Evolutionary conservation across 768 basidiomycete species (phyloP).

Genomic region (Tremella fuciformis): DNA sequence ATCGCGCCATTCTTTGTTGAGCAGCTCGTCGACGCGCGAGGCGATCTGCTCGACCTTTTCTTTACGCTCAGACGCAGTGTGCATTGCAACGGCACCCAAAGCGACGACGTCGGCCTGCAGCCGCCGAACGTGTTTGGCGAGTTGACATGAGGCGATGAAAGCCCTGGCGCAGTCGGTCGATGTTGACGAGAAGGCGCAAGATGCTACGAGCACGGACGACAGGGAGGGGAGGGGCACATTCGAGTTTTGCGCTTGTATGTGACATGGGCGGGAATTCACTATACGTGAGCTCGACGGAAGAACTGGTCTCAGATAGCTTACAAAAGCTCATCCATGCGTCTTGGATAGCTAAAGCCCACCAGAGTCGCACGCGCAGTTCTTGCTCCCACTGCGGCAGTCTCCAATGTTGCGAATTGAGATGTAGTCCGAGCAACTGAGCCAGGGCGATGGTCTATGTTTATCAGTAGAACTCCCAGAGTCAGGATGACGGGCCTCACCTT

Average conservation of each 20-base stretch:
- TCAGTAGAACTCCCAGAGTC: not conserved
- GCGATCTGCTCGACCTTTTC: conserved; percentile 18
- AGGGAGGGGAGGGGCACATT: conserved; percentile 21
- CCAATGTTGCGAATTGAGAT: conserved; percentile 22
- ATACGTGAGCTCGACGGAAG: not conserved
- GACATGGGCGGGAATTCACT: conserved; percentile 29
- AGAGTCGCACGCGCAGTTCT: conserved; percentile 20
- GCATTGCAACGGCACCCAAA: conserved; percentile 14
- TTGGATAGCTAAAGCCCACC: conserved; percentile 27
- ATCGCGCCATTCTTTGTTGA: conserved; percentile 16
- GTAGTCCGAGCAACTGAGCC: conserved; percentile 27
- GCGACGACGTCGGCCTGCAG: conserved; percentile 26
- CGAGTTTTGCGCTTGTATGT: conserved; percentile 24
- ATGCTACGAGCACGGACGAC: conserved; percentile 19
- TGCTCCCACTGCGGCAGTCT: conserved; percentile 25
- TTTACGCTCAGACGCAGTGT: conserved; percentile 8
- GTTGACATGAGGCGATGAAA: conserved; percentile 26
- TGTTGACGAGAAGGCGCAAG: conserved; percentile 18
- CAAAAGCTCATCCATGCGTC: conserved; percentile 32
- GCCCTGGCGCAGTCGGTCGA: conserved; percentile 23
- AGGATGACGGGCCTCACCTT: conserved; percentile 13
- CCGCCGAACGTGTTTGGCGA: conserved; percentile 20
- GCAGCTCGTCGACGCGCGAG: conserved; percentile 9
- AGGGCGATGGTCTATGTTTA: conserved; percentile 21
- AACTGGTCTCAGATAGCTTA: not conserved